phyloP scores from a whole-genome alignment of 306 rosid genomes.

The Vachellia collinsii region DNA sequence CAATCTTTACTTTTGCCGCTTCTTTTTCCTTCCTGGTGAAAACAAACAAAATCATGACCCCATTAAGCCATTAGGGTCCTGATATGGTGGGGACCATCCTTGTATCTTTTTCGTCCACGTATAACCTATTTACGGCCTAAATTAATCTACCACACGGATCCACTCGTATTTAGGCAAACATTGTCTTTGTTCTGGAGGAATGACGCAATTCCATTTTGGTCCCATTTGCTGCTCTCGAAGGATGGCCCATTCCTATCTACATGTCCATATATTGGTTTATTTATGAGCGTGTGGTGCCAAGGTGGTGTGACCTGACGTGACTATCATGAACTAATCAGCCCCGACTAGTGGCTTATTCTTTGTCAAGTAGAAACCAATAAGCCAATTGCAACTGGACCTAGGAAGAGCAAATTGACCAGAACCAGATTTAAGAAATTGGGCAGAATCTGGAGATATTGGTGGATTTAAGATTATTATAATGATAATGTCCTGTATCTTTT shows the following conservation, averaged over 20 bases:
- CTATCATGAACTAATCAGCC: constrained; percentile 33
- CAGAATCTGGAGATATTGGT: neutral
- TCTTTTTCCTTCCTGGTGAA: constrained; percentile 49
- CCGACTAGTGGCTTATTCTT: constrained; percentile 20
- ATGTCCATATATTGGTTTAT: constrained; percentile 18
- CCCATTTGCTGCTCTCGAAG: constrained; percentile 9
- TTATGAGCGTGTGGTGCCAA: constrained; percentile 26
- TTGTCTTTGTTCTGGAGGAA: constrained; percentile 13
- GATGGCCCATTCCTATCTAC: constrained; percentile 16
- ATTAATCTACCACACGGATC: constrained; percentile 22
- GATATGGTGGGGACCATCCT: constrained; percentile 61
- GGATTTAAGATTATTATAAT: neutral
- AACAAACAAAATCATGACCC: constrained; percentile 51
- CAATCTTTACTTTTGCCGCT: constrained; percentile 54
- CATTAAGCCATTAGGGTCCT: constrained; percentile 41
- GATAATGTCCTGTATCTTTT: neutral
- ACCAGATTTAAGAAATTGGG: neutral
- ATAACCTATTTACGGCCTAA: neutral
- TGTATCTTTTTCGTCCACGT: constrained; percentile 47
- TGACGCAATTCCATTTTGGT: constrained; percentile 22
- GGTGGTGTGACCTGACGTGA: constrained; percentile 23
- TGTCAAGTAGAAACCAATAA: neutral
- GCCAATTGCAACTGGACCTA: neutral
- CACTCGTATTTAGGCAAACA: constrained; percentile 1
- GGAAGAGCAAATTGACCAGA: neutral